Base-by-base conservation (phyloP, 2,329 filamentous ascomycete species). In the Trichoderma simmonsii region DNA sequence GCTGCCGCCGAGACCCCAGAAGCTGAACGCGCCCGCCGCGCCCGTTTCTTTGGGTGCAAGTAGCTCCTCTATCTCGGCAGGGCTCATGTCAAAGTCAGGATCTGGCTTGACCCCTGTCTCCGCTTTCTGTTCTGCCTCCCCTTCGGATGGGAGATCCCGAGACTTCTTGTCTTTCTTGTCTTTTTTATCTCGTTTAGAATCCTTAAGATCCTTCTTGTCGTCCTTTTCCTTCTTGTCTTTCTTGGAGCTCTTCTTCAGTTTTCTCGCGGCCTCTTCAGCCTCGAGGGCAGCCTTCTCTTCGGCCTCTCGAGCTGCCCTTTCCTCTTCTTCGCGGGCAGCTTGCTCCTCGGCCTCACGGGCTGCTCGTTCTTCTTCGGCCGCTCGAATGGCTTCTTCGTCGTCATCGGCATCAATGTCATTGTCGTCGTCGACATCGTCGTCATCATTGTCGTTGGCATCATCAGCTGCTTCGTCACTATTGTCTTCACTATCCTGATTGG, bases 1-100 rank as follows among this genome's bases (percentile, higher is more conserved):
- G 72, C 82, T 77, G 71, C 82, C 78, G 24, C 83, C 81, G 72
- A 80, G 66, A 6, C 87, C 86, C 88, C 88, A 90, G 81, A 89
- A 89, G 75, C 85, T 85, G 78, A 89, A 90, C 0, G 85, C 78
- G 71, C 85, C 83, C 56, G 76, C 77, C 71, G 82, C 79, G 59
- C 75, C 75, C 70, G 79, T 78, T 61, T 79, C 77, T 56, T 77
- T 76, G 7, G 77, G 75, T 7, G 79, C 77, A 39, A 85, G 77
- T 21, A 86, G 78, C 74, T 84, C 83, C 65, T 85, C 83, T 32
- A 85, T 78, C 70, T 85, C 80, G 39, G 84, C 83, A 12, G 82
- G 77, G 12, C 80, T 82, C 68, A 85, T 79, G 30, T 85, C 80
- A 66, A 74, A 73, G 30, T 77, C 75, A 14, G 67, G 60, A 12